phyloP scores from a whole-genome alignment of 2,329 filamentous ascomycete genomes.

The Pestalotiopsis sp. region DNA sequence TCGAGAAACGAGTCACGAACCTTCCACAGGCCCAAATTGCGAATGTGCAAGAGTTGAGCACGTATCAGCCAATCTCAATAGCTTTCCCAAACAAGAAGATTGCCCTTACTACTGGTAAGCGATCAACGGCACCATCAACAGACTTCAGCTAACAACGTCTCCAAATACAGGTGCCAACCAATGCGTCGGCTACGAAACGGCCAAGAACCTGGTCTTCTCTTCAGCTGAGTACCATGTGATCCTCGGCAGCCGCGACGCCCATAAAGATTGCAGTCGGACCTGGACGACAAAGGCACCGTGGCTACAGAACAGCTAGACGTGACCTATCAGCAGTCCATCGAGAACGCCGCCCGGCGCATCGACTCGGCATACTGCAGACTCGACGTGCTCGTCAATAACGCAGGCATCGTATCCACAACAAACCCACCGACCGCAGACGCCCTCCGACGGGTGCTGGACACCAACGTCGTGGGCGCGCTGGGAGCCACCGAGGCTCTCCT shows the following conservation, averaged over 20 bases:
- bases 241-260: neutral
- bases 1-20: too few relatives aligned
- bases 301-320: neutral
- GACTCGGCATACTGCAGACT: neutral
- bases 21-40: too few relatives aligned
- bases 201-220: neutral
- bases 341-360: neutral
- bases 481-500: neutral
- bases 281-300: neutral
- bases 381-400: neutral
- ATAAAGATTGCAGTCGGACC: neutral
- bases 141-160: neutral
- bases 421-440: neutral
- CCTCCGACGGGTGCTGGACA: neutral
- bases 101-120: neutral
- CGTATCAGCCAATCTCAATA: too few relatives aligned
- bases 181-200: neutral
- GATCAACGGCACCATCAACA: neutral
- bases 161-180: neutral
- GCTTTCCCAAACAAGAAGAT: neutral
- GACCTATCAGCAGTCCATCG: neutral
- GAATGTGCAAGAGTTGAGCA: too few relatives aligned
- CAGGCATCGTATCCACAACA: neutral
- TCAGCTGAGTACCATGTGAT: neutral
- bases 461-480: neutral